Evolutionary conservation across 331 rosid genomes (phyloP).

Genomic region (Rhamnella rubrinervis): DNA sequence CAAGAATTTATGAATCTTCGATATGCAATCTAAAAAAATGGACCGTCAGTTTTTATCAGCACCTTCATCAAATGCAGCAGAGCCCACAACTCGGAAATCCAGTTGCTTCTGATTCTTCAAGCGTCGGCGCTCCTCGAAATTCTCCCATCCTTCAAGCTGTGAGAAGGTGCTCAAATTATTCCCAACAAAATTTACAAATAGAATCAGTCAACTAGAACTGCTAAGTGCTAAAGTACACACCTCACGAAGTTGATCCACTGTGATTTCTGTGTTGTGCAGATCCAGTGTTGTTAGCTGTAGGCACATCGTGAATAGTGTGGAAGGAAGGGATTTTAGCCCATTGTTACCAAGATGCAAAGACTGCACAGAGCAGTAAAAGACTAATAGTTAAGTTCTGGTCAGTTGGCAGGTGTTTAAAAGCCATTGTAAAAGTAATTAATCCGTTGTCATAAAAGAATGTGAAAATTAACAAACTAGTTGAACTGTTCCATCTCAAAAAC

Average conservation of each 20-base stretch:
- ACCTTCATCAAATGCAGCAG: slow-evolving; percentile 87
- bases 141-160: slow-evolving; percentile 90
- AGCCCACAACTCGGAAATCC: slow-evolving; percentile 68
- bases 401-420: neutral
- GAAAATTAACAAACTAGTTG: too few species aligned
- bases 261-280: slow-evolving; percentile 86
- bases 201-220: neutral
- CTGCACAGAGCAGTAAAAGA: slow-evolving; percentile 36
- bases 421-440: too few species aligned
- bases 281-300: slow-evolving; percentile 72
- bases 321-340: slow-evolving; percentile 75
- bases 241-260: slow-evolving; percentile 79
- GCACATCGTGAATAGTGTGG: slow-evolving; percentile 65
- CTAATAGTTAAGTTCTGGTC: slow-evolving; percentile 14
- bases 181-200: slow-evolving; percentile 8
- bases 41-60: slow-evolving; percentile 66
- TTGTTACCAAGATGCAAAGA: slow-evolving; percentile 72
- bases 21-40: neutral
- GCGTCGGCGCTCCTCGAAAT: slow-evolving; percentile 71
- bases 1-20: neutral
- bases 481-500: too few species aligned
- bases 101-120: slow-evolving; percentile 83
- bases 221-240: slow-evolving; percentile 32
- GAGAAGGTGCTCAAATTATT: neutral
- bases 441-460: too few species aligned